A percentile compares a stretch with the other conserved stretches of the same genome.
Evolutionary conservation across 345 rosid species (phyloP).

Genomic region (Arabidopsis suecica): DNA sequence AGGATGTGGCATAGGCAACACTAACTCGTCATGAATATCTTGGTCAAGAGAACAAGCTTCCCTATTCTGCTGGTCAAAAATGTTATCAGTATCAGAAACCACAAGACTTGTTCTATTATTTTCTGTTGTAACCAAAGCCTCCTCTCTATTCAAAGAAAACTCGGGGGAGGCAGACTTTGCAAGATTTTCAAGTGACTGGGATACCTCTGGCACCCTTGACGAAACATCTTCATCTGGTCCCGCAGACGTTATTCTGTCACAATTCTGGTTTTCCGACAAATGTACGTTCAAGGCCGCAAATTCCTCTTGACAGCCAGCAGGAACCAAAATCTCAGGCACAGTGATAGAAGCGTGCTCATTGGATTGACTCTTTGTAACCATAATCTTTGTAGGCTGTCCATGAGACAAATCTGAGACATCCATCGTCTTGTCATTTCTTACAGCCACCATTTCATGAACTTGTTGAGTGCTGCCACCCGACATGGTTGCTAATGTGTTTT

Average conservation of each 20-base stretch:
- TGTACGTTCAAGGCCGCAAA: constrained; percentile 11
- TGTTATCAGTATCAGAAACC: constrained; percentile 11
- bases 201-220: constrained; percentile 30
- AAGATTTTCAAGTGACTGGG: constrained; percentile 29
- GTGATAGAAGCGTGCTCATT: constrained; percentile 26
- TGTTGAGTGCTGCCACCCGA: constrained; percentile 37
- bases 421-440: constrained; percentile 37
- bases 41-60: constrained; percentile 38
- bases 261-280: constrained; percentile 38
- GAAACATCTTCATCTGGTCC: constrained; percentile 38
- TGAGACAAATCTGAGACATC: constrained; percentile 28
- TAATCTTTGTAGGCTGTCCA: constrained; percentile 41
- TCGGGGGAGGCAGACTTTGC: constrained; percentile 26
- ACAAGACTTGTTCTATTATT: constrained; percentile 18
- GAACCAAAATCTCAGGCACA: constrained; percentile 36
- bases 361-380: constrained; percentile 41
- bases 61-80: constrained; percentile 38
- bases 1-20: constrained; percentile 27
- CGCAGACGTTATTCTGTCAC: constrained; percentile 30
- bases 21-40: constrained; percentile 31
- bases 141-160: constrained; percentile 30
- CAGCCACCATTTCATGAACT: constrained; percentile 27
- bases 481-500: constrained; percentile 20
- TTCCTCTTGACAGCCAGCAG: constrained; percentile 25
- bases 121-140: constrained; percentile 31